These are phyloP conservation scores for Actinomortierella wolfii DNA, from an alignment of 371 early-diverging fungal genomes.

Conservation along the genomic window DNA sequence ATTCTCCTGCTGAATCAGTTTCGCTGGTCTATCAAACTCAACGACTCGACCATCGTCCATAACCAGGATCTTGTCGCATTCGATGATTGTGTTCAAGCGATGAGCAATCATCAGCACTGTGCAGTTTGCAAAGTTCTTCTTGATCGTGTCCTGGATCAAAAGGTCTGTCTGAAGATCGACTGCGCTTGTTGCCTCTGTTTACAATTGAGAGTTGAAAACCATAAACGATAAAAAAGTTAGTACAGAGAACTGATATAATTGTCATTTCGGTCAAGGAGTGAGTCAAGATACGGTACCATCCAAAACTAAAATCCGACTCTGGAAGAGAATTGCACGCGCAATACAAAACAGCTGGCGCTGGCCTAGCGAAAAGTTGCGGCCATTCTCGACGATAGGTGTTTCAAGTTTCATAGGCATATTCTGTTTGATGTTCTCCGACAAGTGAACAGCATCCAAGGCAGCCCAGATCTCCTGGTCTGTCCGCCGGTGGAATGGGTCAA, in stretches of 20 bases:
- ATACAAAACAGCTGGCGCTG: slow-evolving; percentile 84
- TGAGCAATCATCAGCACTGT: slow-evolving; percentile 88
- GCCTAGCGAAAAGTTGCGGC: slow-evolving; percentile 75
- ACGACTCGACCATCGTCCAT: slow-evolving; percentile 77
- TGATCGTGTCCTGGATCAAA: slow-evolving; percentile 80
- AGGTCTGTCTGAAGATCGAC: slow-evolving; percentile 73
- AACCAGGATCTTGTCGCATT: slow-evolving; percentile 85
- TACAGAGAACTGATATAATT: too few species aligned
- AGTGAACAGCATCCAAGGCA: slow-evolving; percentile 69
- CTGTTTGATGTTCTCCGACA: slow-evolving; percentile 54
- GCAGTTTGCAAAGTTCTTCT: slow-evolving; percentile 78
- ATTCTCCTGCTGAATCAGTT: slow-evolving; percentile 55
- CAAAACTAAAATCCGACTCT: slow-evolving; percentile 74
- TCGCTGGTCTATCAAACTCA: slow-evolving; percentile 78
- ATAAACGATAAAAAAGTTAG: neutral
- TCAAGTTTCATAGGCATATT: slow-evolving; percentile 59
- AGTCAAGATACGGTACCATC: slow-evolving; percentile 55
- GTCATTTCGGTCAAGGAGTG: too few species aligned
- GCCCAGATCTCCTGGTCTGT: slow-evolving; percentile 85
- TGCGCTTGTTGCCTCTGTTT: slow-evolving; percentile 52
- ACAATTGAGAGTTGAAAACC: neutral
- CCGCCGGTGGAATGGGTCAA: slow-evolving; percentile 82
- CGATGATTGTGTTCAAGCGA: slow-evolving; percentile 80
- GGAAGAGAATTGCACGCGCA: slow-evolving; percentile 76
- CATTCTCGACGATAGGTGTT: slow-evolving; percentile 62